Evolutionary conservation across 441 rosid genomes (phyloP).

Genomic region (Daphne laureola): DNA sequence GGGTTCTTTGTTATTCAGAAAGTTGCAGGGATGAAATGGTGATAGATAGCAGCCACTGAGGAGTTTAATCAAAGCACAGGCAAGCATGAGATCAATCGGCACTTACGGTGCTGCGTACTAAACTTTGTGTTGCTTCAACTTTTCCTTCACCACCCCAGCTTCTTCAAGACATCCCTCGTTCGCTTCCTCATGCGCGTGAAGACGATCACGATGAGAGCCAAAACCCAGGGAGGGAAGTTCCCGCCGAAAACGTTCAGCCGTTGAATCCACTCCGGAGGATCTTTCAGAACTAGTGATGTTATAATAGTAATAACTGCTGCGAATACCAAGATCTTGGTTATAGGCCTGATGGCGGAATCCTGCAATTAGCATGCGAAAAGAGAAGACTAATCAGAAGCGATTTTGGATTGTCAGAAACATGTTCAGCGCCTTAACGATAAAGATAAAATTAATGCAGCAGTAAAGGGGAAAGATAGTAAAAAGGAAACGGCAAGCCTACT

Average conservation of each 20-base stretch:
- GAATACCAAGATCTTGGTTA: constrained; percentile 68
- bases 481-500: no score
- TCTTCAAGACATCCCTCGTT: constrained; percentile 54
- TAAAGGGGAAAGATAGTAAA: neutral
- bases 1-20: no score
- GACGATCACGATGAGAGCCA: constrained; percentile 79
- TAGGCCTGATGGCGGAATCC: constrained; percentile 77
- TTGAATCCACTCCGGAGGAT: constrained; percentile 59
- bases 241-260: constrained; percentile 35
- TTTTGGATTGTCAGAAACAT: neutral
- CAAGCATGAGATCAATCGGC: no score
- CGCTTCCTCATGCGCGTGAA: constrained; percentile 88
- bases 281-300: constrained; percentile 47
- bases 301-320: constrained; percentile 44
- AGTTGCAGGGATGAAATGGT: no score
- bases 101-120: no score
- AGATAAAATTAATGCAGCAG: neutral
- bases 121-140: constrained; percentile 20
- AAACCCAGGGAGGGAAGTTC: constrained; percentile 77
- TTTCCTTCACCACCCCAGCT: constrained; percentile 51
- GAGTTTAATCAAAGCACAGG: no score
- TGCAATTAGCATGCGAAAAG: constrained; percentile 25
- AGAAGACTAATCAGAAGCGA: neutral
- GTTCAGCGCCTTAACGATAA: neutral
- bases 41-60: no score